These are phyloP conservation scores for Ophiostoma perfectum DNA, from an alignment of 2,329 filamentous ascomycete genomes.

Conservation along the genomic window DNA sequence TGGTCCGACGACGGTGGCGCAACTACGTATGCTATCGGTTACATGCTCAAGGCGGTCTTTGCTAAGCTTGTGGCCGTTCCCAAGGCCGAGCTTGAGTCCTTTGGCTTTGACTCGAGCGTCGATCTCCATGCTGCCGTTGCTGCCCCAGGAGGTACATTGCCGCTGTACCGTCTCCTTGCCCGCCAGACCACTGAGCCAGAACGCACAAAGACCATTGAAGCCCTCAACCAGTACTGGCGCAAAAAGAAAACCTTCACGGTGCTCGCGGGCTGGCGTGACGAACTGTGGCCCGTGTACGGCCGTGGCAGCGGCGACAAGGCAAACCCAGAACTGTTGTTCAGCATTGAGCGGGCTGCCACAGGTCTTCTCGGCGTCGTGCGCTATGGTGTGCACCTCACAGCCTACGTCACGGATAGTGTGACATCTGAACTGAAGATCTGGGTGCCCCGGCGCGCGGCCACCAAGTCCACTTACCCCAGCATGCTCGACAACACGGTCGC, in stretches of 20 bases:
- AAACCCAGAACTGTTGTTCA: slow-evolving; percentile 58
- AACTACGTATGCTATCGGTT: slow-evolving; percentile 54
- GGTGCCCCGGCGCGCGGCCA: slow-evolving; percentile 69
- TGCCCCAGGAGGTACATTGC: slow-evolving; percentile 52
- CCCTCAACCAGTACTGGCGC: slow-evolving; percentile 62
- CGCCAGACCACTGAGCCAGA: slow-evolving; percentile 51
- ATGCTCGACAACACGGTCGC: slow-evolving; percentile 96
- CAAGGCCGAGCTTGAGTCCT: slow-evolving; percentile 49
- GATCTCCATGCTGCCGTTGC: slow-evolving; percentile 17
- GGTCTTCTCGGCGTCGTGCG: slow-evolving; percentile 69
- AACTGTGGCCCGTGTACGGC: slow-evolving; percentile 73
- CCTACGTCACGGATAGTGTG: slow-evolving; percentile 52
- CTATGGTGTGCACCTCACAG: slow-evolving; percentile 78
- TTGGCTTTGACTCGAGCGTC: slow-evolving; percentile 51
- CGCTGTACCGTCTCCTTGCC: slow-evolving; percentile 56
- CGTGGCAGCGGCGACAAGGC: slow-evolving; percentile 41
- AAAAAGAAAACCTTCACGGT: slow-evolving; percentile 66
- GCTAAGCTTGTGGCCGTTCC: slow-evolving; percentile 46
- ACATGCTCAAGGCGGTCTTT: slow-evolving; percentile 49
- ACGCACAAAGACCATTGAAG: slow-evolving; percentile 52
- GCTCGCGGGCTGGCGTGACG: slow-evolving; percentile 72
- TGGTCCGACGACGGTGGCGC: slow-evolving; percentile 59
- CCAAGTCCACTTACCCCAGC: slow-evolving; percentile 82
- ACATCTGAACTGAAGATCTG: slow-evolving; percentile 58
- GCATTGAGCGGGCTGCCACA: slow-evolving; percentile 69